These are phyloP conservation scores for Trichosporon asahii DNA, from an alignment of 1,284 basidiomycete genomes.

Conservation along the genomic window DNA sequence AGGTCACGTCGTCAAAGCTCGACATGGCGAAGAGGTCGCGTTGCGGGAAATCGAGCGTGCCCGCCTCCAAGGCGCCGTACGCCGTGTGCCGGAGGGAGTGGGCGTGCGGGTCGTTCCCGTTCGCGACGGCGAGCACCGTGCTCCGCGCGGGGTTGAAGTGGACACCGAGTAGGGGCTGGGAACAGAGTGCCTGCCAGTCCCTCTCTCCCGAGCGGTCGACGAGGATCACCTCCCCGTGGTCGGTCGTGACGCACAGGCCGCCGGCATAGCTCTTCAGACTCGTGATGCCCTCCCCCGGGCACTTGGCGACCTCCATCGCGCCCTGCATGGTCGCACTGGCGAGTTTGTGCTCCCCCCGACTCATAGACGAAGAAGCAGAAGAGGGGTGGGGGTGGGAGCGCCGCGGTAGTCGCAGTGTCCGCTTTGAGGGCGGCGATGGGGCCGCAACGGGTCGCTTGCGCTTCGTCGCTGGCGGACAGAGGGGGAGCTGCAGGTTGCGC, in stretches of 20 bases:
- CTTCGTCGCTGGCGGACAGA: neutral
- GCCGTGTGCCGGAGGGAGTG: constrained; percentile 30
- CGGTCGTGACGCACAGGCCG: constrained; percentile 31
- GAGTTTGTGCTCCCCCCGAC: neutral
- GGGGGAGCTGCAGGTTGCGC: neutral
- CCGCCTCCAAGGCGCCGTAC: constrained; percentile 22
- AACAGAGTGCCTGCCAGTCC: constrained; percentile 30
- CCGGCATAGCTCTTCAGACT: constrained; percentile 23
- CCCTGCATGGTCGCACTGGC: neutral
- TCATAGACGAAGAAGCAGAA: too few species aligned
- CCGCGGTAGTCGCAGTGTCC: neutral
- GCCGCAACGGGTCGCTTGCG: neutral
- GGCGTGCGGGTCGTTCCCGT: constrained; percentile 38
- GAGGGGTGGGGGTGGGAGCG: too few species aligned
- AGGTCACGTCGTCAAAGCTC: constrained; percentile 38
- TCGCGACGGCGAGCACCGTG: constrained; percentile 31
- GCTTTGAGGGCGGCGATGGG: neutral
- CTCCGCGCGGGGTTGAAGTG: constrained; percentile 36
- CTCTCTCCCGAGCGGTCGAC: constrained; percentile 21
- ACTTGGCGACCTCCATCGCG: constrained; percentile 24
- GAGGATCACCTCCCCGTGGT: constrained; percentile 40
- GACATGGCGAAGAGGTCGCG: constrained; percentile 35
- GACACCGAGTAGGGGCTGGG: constrained; percentile 34
- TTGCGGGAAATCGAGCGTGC: constrained; percentile 28
- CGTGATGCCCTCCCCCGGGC: constrained; percentile 35